Evolutionary conservation across 345 rosid genomes (phyloP).

Genomic region (Lepidium didymum): DNA sequence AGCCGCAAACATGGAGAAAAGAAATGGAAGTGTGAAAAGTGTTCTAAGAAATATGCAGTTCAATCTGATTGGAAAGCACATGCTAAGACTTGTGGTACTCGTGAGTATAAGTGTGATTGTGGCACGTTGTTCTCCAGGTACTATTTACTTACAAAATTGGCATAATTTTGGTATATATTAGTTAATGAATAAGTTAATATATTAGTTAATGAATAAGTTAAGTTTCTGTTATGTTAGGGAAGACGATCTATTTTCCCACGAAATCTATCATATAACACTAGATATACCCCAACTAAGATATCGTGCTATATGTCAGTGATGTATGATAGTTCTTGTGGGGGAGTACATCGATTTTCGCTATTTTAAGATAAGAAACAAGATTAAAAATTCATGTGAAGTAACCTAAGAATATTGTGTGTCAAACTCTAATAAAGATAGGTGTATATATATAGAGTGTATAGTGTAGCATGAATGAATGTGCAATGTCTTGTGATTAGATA

Average conservation of each 20-base stretch:
- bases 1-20: slow-evolving; percentile 96
- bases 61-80: slow-evolving; percentile 99
- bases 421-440: neutral
- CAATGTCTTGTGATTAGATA: slow-evolving; percentile 8
- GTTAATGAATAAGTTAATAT: neutral
- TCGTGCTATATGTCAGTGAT: too few relatives aligned
- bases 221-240: neutral
- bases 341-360: too few relatives aligned
- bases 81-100: slow-evolving; percentile 88
- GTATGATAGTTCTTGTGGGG: too few relatives aligned
- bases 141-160: neutral
- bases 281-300: too few relatives aligned
- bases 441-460: neutral
- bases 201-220: neutral
- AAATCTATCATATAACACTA: too few relatives aligned
- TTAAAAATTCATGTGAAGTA: neutral
- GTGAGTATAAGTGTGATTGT: slow-evolving; percentile 95
- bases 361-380: neutral
- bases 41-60: slow-evolving; percentile 95
- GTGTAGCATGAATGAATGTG: slow-evolving; percentile 16
- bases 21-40: slow-evolving; percentile 96
- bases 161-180: neutral
- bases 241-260: too few relatives aligned
- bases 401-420: neutral
- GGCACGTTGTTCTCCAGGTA: slow-evolving; percentile 96